Base-by-base conservation (phyloP, 1,139 yeast genomes). In the Pichia sp. region DNA sequence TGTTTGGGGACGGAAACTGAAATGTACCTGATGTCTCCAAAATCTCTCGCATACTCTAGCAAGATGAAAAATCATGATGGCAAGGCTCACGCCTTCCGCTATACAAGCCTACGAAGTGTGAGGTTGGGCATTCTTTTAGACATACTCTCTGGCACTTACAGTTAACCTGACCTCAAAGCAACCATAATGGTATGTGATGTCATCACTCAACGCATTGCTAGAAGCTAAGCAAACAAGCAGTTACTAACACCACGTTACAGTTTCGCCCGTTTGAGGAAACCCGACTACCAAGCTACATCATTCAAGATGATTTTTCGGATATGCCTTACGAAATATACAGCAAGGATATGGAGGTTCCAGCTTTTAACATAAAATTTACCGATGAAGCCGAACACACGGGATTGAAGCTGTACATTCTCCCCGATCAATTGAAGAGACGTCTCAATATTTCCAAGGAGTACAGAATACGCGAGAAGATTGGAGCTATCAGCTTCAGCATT, bases 241-340 rank as follows among this genome's bases (percentile, higher is more conserved):
- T 15, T 32, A 33, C 40, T 29, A 29, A 30, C 30, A 14, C 13
- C 8, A 6, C 8, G 9, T 16, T 13, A 27, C 48, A n/a, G 54
- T 35, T 50, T 14, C 40, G 49, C 28, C 55, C 55, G 18, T 50
- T 45, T 34, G 52, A 50, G 39, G 55, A 52, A 20, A 41, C 41
- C 11, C 36, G 49, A 16, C 35, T 48, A 6, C 58, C 56, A 16
- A 41, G 51, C 18, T 33, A 40, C 10, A 37, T 40, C 22, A 32
- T 40, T n/a, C 40, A 40, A 26, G 43, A 40, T 32, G 44, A 40
- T 22, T 37, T 10, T 15, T 22, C 34, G 1, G 41, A 37, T 24
- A 22, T 40, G 22, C 37, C 44, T 15, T 34, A 30, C 14, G 44
- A 40, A 11, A 15, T 40, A 16, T 33, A 19, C n/a, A 6, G 14